A percentile compares a stretch with the other conserved stretches of the same genome.
Evolutionary conservation across 1,139 yeast species (phyloP).

Genomic region (Kodamaea derodonti): DNA sequence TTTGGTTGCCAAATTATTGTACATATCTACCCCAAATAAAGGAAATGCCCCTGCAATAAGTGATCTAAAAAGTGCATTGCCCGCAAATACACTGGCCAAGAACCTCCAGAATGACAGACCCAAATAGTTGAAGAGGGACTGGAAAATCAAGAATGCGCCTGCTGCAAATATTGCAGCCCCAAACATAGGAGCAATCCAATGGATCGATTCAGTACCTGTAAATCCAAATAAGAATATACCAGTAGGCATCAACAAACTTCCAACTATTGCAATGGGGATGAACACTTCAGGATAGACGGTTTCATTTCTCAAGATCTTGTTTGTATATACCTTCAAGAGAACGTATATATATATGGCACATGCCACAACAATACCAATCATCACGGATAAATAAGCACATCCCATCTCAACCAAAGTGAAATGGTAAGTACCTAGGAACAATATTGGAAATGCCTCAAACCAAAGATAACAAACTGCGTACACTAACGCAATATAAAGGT

Average conservation of each 20-base stretch:
- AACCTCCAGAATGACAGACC: conserved; percentile 33
- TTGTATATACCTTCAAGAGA: conserved; percentile 21
- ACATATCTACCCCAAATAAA: conserved; percentile 52
- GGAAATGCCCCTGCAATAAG: conserved; percentile 61
- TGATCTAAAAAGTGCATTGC: conserved; percentile 50
- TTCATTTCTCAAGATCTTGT: conserved; percentile 19
- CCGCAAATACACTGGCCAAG: conserved; percentile 58
- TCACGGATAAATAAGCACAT: conserved; percentile 38
- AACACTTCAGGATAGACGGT: conserved; percentile 36
- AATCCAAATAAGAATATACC: conserved; percentile 50
- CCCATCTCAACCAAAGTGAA: conserved; percentile 51
- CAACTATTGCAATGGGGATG: conserved; percentile 41
- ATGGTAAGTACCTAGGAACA: conserved; percentile 38
- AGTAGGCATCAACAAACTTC: conserved; percentile 37
- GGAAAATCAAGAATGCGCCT: conserved; percentile 40
- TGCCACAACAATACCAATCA: conserved; percentile 38
- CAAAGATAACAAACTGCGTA: conserved; percentile 54
- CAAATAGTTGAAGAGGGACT: conserved; percentile 32
- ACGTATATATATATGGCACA: conserved; percentile 21
- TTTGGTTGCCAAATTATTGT: conserved; percentile 36
- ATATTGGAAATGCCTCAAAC: conserved; percentile 60
- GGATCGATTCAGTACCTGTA: conserved; percentile 36
- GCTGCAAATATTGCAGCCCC: conserved; percentile 37
- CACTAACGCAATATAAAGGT: conserved; percentile 49
- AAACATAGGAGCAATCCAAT: conserved; percentile 42